Percentiles rank a stretch among this genome's conserved stretches.
Evolutionary conservation across 805 yeast species (phyloP).

Genomic region (Pichia manshurica): DNA sequence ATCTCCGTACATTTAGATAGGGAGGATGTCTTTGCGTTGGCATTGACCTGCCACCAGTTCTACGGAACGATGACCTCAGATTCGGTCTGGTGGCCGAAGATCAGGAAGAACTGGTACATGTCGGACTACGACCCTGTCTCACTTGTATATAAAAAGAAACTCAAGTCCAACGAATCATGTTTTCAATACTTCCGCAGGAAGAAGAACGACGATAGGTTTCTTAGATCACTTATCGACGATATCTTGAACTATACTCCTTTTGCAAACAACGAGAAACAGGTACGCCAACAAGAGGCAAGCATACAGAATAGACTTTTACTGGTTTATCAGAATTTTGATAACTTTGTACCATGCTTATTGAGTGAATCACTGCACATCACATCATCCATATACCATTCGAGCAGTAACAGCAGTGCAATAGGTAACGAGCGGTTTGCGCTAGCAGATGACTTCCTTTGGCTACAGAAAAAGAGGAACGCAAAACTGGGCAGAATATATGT

Average conservation of each 20-base stretch:
- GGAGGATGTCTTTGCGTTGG: constrained; percentile 14
- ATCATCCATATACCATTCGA: neutral
- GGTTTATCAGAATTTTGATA: constrained; percentile 2
- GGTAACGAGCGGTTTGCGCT: neutral
- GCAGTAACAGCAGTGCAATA: neutral
- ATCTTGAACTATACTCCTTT: neutral
- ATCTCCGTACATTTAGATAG: constrained; percentile 10
- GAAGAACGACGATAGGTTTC: constrained; percentile 3
- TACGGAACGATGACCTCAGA: constrained; percentile 12
- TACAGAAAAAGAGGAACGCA: constrained; percentile 10
- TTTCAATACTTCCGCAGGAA: constrained; percentile 3
- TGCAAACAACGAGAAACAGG: neutral
- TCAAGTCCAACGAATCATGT: constrained; percentile 1
- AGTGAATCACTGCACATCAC: constrained; percentile 19
- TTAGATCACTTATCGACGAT: neutral
- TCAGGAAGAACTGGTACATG: constrained; percentile 6
- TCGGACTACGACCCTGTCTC: constrained; percentile 2
- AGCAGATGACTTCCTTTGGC: neutral
- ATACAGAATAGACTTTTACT: neutral
- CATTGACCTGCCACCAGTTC: constrained; percentile 8
- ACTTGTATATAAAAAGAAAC: neutral
- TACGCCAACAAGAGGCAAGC: neutral
- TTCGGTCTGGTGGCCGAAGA: constrained; percentile 19
- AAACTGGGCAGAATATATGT: constrained; percentile 15
- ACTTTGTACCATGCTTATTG: constrained; percentile 19